phyloP scores from a whole-genome alignment of 2,329 filamentous ascomycete genomes.

The Furcasterigmium sp. region DNA sequence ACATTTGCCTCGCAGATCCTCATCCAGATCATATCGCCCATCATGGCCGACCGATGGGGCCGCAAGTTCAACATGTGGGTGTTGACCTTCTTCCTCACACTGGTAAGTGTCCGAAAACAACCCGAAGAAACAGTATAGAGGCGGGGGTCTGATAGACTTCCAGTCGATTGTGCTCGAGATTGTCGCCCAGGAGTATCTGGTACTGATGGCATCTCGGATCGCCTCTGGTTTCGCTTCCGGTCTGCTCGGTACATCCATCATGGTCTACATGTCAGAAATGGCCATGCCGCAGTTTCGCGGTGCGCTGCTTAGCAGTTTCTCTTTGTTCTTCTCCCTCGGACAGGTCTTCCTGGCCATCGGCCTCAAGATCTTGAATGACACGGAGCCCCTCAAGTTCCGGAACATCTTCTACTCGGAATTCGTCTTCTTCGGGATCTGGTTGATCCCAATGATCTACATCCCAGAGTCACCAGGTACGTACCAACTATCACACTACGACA shows the following conservation, averaged over 20 bases:
- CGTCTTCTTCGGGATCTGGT: neutral
- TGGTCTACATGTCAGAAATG: slow-evolving; percentile 4
- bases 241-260: neutral
- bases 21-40: neutral
- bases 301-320: neutral
- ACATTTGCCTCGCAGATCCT: neutral
- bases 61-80: slow-evolving; percentile 1
- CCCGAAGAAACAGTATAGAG: neutral
- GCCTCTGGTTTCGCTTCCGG: neutral
- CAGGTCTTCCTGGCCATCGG: neutral
- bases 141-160: neutral
- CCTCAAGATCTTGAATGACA: neutral
- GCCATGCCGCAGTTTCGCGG: slow-evolving; percentile 2
- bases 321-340: neutral
- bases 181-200: neutral
- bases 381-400: neutral
- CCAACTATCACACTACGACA: neutral
- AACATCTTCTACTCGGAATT: slow-evolving; percentile 4
- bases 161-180: neutral
- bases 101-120: neutral
- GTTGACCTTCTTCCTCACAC: neutral
- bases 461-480: neutral
- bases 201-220: neutral
- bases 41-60: neutral
- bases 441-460: neutral